A percentile compares a stretch with the other conserved stretches of the same genome.
Evolutionary conservation across 495 filamentous ascomycete species (phyloP).

Genomic region (Penicillium longicatenatum): DNA sequence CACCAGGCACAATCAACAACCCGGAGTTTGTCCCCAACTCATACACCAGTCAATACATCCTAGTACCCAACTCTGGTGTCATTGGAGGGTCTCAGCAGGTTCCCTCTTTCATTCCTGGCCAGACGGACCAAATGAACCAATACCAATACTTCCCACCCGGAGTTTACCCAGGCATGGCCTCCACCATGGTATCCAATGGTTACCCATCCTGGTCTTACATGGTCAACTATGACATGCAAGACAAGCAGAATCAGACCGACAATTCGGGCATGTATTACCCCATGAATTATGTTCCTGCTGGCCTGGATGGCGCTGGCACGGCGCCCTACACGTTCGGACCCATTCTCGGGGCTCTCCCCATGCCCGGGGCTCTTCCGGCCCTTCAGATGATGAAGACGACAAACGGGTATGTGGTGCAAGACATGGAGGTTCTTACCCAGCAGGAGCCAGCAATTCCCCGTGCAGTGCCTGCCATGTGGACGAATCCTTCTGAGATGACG

Average conservation of each 20-base stretch:
- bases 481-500: constrained; percentile 69
- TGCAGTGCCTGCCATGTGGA: constrained; percentile 85
- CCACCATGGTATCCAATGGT: constrained; percentile 24
- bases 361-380: constrained; percentile 27
- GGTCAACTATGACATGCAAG: constrained; percentile 29
- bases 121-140: constrained; percentile 32
- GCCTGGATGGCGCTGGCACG: constrained; percentile 26
- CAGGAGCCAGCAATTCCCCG: constrained; percentile 81
- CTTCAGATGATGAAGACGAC: constrained; percentile 47
- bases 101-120: constrained; percentile 28
- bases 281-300: constrained; percentile 9
- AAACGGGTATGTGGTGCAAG: constrained; percentile 60
- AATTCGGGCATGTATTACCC: constrained; percentile 29
- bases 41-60: constrained; percentile 34
- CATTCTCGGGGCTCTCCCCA: constrained; percentile 24
- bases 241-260: constrained; percentile 16
- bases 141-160: constrained; percentile 32
- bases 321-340: constrained; percentile 27
- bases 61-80: constrained; percentile 32
- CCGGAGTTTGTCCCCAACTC: constrained; percentile 29
- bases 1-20: constrained; percentile 29
- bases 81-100: constrained; percentile 30
- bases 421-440: constrained; percentile 70
- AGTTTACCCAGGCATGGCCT: constrained; percentile 27
- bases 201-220: constrained; percentile 35